These are phyloP conservation scores for Raffaelea deltoideospora DNA, from an alignment of 2,329 filamentous ascomycete species.

Conservation along the genomic window DNA sequence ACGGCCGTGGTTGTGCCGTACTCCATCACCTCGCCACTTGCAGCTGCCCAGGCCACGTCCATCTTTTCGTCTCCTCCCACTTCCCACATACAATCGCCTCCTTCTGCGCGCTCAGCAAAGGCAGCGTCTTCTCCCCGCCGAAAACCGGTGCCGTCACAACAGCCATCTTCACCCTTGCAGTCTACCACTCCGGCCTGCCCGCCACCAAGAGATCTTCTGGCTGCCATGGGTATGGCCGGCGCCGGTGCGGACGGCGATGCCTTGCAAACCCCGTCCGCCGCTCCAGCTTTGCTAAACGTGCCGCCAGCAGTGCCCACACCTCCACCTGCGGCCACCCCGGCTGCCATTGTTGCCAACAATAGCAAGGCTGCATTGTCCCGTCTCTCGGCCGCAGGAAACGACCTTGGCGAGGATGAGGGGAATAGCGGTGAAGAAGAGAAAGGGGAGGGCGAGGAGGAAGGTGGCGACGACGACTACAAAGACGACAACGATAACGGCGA, in stretches of 20 bases:
- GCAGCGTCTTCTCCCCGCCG: slow-evolving; percentile 6
- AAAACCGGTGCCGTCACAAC: background rate
- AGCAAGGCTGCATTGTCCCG: too few relatives aligned
- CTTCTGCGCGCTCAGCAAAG: background rate
- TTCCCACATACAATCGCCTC: slow-evolving; percentile 7
- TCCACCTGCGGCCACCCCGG: background rate
- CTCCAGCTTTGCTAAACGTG: too few relatives aligned
- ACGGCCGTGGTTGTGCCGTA: slow-evolving; percentile 10
- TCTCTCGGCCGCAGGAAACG: background rate
- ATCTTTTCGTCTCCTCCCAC: slow-evolving; percentile 7
- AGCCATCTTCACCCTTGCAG: slow-evolving; percentile 7
- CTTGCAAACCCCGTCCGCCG: too few relatives aligned
- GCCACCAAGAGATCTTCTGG: slow-evolving; percentile 6
- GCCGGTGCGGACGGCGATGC: background rate
- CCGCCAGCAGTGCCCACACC: slow-evolving; percentile 4
- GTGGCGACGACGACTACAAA: background rate
- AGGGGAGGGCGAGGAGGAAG: background rate
- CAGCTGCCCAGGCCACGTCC: background rate
- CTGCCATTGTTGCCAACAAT: background rate
- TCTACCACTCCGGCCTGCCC: slow-evolving; percentile 9
- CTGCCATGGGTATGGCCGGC: slow-evolving; percentile 4
- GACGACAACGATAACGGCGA: background rate
- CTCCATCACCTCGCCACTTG: background rate
- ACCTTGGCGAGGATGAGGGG: background rate
- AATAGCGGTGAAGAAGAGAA: background rate